Evolutionary conservation across 345 rosid genomes (phyloP), one percentile per base, ranked within the genome.

Genomic region (Turnera subulata): DNA sequence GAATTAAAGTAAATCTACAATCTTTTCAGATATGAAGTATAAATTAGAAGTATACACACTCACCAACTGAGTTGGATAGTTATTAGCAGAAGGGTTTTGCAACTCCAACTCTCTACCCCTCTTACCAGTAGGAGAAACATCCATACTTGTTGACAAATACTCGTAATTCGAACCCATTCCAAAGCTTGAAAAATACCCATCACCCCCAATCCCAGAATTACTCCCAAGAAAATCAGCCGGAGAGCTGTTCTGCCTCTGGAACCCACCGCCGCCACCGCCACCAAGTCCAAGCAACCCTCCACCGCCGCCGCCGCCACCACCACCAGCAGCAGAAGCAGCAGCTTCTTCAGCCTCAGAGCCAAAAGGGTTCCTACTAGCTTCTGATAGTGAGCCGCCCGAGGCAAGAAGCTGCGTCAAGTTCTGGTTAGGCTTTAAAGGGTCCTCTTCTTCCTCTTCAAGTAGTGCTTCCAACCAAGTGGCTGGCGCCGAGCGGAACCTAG

Each of bases 401-500:
- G 75, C 63, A 16, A 89, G 81, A 21, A 89, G 68, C 78, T 88
- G 84, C 17, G 93, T 83, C 54, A 88, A 67, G 55, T 76, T 77
- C 53, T 82, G 91, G 73, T 63, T 79, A 17, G 85, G 82, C 72
- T 82, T 87, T 29, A 84, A 55, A 16, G 83, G 83, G 66, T 84
- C 91, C 58, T 82, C 91, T 42, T 77, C 91, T 54, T 80, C 91
- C 55, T 79, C 89, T 40, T 82, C 95, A 6, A 84, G 78, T 29
- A 87, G 82, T 1, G 85, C 76, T 56, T 82, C 89, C 24, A 87
- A 70, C 95, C 95, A 87, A 44, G 82, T 68, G 17, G 85, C 75
- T 8, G 95, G 95, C 56, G 89, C 95, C 29, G 89, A 87, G 14
- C 87, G 82, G 66, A 80, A 77, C 47, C 91, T 73, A 33, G 84